phyloP scores from a whole-genome alignment of 2,329 filamentous ascomycete genomes.

The Bipolaris sorokiniana region DNA sequence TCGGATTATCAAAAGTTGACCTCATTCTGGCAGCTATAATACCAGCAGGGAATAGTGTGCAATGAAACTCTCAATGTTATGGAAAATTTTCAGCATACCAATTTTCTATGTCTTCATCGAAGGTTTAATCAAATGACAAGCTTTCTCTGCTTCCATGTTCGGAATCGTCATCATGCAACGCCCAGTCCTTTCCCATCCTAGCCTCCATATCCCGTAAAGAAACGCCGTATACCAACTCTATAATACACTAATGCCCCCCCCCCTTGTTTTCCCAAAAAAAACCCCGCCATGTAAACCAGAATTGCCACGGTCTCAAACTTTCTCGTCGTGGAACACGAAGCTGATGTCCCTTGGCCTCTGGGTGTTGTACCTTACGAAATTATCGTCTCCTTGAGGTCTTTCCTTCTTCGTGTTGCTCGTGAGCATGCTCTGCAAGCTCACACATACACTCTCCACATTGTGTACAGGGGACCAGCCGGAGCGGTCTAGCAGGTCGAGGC shows the following conservation, averaged over 20 bases:
- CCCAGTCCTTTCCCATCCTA: background rate
- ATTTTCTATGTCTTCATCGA: background rate
- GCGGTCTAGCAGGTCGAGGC: slow-evolving; percentile 85
- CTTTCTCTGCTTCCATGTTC: background rate
- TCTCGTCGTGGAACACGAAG: slow-evolving; percentile 93
- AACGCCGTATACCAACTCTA: slow-evolving; percentile 2
- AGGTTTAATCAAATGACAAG: background rate
- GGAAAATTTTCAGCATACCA: background rate
- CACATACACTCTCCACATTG: slow-evolving; percentile 94
- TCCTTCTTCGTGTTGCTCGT: slow-evolving; percentile 94
- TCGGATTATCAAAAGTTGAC: background rate
- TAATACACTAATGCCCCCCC: background rate
- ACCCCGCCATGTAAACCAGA: background rate
- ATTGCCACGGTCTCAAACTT: slow-evolving; percentile 43
- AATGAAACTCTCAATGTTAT: background rate
- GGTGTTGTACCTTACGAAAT: slow-evolving; percentile 83
- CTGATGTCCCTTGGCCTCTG: slow-evolving; percentile 85
- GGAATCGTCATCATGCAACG: background rate
- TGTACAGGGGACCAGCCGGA: slow-evolving; percentile 97
- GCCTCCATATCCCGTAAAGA: background rate
- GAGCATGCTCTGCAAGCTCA: slow-evolving; percentile 97
- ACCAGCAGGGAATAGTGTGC: background rate
- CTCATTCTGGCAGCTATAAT: background rate
- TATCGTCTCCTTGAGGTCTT: slow-evolving; percentile 84
- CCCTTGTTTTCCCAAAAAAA: background rate